Percentiles rank a stretch among this genome's conserved stretches.
Conservation (phyloP, 1,284 basidiomycete genomes). For the Cystobasidium slooffiae region DNA sequence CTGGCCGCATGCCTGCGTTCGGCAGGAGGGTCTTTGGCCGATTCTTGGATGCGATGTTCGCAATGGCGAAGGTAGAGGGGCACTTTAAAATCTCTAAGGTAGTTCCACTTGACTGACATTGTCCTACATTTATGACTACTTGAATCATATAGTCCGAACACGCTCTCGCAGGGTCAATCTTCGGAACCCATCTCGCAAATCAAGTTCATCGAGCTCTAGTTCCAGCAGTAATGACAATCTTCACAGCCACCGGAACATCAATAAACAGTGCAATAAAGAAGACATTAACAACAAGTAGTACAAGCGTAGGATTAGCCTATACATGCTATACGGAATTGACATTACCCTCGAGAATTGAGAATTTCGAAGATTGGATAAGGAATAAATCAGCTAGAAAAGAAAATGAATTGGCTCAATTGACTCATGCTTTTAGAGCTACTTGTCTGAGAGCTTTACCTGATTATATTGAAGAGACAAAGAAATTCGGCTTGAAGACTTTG, state of each 20-base stretch:
- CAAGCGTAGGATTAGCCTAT: constrained; percentile 52
- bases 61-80: constrained; percentile 35
- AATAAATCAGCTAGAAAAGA: constrained; percentile 50
- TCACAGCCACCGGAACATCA: constrained; percentile 48
- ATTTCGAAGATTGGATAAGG: constrained; percentile 53
- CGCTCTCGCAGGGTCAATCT: constrained; percentile 33
- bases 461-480: constrained; percentile 53
- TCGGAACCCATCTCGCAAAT: constrained; percentile 38
- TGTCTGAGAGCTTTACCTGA: constrained; percentile 54
- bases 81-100: neutral
- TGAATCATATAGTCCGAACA: constrained; percentile 35
- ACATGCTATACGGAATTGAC: constrained; percentile 49
- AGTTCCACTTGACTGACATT: neutral
- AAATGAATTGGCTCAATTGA: constrained; percentile 54
- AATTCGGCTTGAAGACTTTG: constrained; percentile 50
- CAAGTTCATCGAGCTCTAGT: constrained; percentile 35
- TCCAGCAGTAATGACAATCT: constrained; percentile 47
- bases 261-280: constrained; percentile 54
- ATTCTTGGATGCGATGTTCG: constrained; percentile 44
- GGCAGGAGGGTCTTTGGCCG: constrained; percentile 36
- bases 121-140: neutral
- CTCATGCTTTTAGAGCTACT: constrained; percentile 53
- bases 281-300: constrained; percentile 47
- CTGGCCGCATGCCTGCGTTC: constrained; percentile 23
- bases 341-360: constrained; percentile 43